Evolutionary conservation across 2,329 filamentous ascomycete genomes (phyloP), one percentile per base, ranked within the genome.

Genomic region (Talaromyces sp.): DNA sequence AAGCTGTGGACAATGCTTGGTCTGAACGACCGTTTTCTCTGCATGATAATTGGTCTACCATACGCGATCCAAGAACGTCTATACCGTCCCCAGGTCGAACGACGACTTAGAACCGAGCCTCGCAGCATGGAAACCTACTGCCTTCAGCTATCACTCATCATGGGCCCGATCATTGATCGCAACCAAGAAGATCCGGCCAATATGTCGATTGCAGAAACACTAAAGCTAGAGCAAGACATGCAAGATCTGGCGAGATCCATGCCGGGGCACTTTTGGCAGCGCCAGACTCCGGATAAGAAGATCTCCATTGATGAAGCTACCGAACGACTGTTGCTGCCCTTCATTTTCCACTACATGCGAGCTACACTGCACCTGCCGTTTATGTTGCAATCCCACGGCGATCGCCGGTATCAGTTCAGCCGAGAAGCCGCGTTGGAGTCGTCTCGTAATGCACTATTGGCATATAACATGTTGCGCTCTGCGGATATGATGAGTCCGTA

Each of bases 21-120:
- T 63, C 70, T 75, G 23, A 67, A 73, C 1, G 84, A 87, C 65
- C 76, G 83, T 33, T 80, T 81, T 65, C 68, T 84, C 5, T 82
- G 82, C 25, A 68, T 84, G 18, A 73, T 84, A n/a, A 75, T 86
- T 3, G 84, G 84, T 12, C 75, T 86, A 6, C 84, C 84, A 2
- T 78, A 77, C 61, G 75, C 72, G 1, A 70, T 79, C 16, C 66
- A 74, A 0, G 74, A 76, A 31, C 61, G 65, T 23, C 72, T 70
- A 55, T 71, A 70, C 18, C 58, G 67, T 14, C 70, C 75, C 3
- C 73, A 76, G 56, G 63, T 73, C 39, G 61, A 69, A 61, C 67
- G 65, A 46, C 66, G 65, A 21, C 62, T 69, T 57, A 66, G 66
- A 35, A 61, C 58, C 50, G 63, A 65, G 40, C 60, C 65, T 25